Percentiles rank a stretch among this genome's conserved stretches.
Conservation (phyloP, 2,329 filamentous ascomycete genomes). For the Colletotrichum cereale region DNA sequence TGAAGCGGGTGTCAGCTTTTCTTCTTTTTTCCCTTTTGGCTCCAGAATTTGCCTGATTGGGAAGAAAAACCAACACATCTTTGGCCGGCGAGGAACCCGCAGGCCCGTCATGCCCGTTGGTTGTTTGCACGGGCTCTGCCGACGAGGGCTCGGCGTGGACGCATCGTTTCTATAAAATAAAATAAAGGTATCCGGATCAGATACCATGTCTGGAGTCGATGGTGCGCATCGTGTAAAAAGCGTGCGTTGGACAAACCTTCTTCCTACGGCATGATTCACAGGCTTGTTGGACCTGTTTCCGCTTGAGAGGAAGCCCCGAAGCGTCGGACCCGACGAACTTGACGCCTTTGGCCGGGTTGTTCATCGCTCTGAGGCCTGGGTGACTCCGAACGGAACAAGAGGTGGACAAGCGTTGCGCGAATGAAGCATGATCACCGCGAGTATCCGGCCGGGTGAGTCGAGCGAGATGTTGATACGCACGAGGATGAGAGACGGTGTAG, state of each 20-base stretch:
- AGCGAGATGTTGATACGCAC: background rate
- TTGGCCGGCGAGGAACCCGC: constrained; percentile 17
- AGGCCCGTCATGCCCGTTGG: constrained; percentile 14
- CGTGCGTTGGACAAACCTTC: constrained; percentile 56
- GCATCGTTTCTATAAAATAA: constrained; percentile 57
- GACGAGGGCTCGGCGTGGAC: constrained; percentile 53
- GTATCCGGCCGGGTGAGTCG: background rate
- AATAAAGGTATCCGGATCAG: constrained; percentile 48
- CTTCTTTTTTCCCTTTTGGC: background rate
- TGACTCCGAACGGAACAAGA: constrained; percentile 21
- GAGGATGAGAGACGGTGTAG: constrained; percentile 28
- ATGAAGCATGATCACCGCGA: constrained; percentile 29
- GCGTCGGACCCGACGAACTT: constrained; percentile 70
- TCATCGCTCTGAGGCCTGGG: constrained; percentile 27
- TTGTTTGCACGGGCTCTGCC: constrained; percentile 8
- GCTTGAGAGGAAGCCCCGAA: constrained; percentile 67
- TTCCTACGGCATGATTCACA: constrained; percentile 67
- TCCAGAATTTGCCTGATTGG: constrained; percentile 30
- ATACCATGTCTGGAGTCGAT: constrained; percentile 14
- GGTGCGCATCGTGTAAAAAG: background rate
- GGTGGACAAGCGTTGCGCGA: background rate
- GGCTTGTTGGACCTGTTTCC: constrained; percentile 70
- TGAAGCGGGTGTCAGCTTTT: constrained; percentile 12
- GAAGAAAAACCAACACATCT: constrained; percentile 38
- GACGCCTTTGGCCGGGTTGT: constrained; percentile 51